Conservation (phyloP, 176 grass and related monocot species). For the Raddia guianensis region DNA sequence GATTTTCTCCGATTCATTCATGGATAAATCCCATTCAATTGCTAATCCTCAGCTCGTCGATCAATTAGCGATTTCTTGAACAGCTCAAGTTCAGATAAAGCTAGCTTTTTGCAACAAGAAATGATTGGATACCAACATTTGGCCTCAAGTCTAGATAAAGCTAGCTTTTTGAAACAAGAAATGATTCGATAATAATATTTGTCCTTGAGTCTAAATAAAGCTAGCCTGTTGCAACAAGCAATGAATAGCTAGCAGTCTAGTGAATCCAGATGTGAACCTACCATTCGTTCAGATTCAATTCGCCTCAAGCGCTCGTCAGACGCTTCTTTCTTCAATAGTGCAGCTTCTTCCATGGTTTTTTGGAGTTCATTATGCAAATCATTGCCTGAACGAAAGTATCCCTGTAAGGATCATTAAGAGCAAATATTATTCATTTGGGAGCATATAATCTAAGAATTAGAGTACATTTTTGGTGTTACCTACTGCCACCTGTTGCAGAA, state of each 20-base stretch:
- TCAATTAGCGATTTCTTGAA: no score
- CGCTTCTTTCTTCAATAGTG: slow-evolving; percentile 46
- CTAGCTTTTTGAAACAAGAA: background rate
- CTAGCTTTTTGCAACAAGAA: background rate
- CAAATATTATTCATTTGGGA: slow-evolving; percentile 31
- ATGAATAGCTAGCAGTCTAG: background rate
- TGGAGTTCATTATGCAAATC: slow-evolving; percentile 29
- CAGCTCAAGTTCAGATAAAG: background rate
- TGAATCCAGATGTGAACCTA: slow-evolving; percentile 2
- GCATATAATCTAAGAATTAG: background rate
- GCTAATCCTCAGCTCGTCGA: no score
- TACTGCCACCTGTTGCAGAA: background rate
- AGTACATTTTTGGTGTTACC: background rate
- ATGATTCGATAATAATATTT: background rate
- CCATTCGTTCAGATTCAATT: slow-evolving; percentile 58
- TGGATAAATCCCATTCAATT: no score
- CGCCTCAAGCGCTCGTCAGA: slow-evolving; percentile 47
- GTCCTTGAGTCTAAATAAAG: background rate
- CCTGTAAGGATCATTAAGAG: slow-evolving; percentile 33
- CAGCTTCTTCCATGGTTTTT: slow-evolving; percentile 42
- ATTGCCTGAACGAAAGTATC: slow-evolving; percentile 32
- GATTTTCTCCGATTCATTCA: no score
- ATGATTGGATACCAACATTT: background rate
- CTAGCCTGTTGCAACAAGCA: background rate
- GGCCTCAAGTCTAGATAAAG: no score